phyloP scores from a whole-genome alignment of 2,329 filamentous ascomycete genomes.

The Colletotrichum gloeosporioides region DNA sequence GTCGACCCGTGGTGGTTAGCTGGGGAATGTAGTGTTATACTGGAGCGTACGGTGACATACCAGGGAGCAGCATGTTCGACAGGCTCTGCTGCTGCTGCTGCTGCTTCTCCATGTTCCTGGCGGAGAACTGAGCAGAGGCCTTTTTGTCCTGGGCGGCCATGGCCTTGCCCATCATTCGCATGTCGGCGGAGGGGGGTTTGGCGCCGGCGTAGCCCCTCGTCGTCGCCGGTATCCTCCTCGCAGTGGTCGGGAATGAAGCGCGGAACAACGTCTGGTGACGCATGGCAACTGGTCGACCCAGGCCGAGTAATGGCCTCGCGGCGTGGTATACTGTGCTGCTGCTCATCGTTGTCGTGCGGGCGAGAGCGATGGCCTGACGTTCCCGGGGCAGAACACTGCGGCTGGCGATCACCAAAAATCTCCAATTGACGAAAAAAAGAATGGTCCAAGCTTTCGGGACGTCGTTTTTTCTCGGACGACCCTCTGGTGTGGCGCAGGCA shows the following conservation, averaged over 20 bases:
- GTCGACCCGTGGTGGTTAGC: neutral
- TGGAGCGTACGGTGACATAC: neutral
- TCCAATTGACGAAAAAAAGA: neutral
- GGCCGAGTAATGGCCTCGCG: conserved; percentile 16
- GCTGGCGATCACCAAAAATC: neutral
- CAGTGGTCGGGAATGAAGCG: neutral
- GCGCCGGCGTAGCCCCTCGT: neutral
- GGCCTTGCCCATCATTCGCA: neutral
- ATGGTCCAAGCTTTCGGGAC: conserved; percentile 14
- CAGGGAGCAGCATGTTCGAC: conserved; percentile 5
- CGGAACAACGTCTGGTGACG: neutral
- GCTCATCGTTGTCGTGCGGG: neutral
- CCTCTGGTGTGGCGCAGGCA: neutral
- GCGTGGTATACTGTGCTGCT: conserved; percentile 5
- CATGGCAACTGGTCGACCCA: neutral
- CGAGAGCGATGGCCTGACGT: neutral
- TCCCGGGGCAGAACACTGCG: neutral
- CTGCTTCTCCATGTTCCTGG: neutral
- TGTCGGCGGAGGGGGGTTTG: neutral
- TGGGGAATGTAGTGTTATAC: neutral
- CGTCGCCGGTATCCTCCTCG: conserved; percentile 8
- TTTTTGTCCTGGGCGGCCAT: neutral
- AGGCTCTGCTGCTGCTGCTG: neutral
- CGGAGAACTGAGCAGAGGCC: neutral
- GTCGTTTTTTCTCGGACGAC: neutral